These are phyloP conservation scores for Helotiales sp. DNA, from an alignment of 2,329 filamentous ascomycete genomes.

Conservation along the genomic window DNA sequence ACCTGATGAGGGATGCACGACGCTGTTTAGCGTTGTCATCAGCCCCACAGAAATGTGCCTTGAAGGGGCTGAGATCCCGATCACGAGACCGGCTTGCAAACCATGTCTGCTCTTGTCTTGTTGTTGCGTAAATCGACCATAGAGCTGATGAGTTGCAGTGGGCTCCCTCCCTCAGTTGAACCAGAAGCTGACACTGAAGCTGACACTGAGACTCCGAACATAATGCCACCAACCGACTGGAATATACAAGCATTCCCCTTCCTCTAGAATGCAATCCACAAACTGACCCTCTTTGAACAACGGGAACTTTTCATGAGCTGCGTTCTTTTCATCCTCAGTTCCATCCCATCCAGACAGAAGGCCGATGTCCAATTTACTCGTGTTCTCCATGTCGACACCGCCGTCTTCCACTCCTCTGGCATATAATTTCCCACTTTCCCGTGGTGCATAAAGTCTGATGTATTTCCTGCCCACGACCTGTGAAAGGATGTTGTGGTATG, in stretches of 20 bases:
- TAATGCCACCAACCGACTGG: slow-evolving; percentile 99
- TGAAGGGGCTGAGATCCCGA: background rate
- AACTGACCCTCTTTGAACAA: slow-evolving; percentile 37
- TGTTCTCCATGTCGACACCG: slow-evolving; percentile 92
- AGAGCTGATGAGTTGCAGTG: background rate
- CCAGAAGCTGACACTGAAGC: slow-evolving; percentile 97
- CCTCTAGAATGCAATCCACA: slow-evolving; percentile 77
- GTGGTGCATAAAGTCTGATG: slow-evolving; percentile 81
- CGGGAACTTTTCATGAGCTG: slow-evolving; percentile 33
- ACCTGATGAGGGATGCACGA: slow-evolving; percentile 12
- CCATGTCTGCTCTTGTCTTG: background rate
- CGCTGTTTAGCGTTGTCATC: background rate
- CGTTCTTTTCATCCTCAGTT: slow-evolving; percentile 26
- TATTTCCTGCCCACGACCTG: slow-evolving; percentile 94
- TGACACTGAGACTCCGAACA: slow-evolving; percentile 80
- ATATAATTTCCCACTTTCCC: slow-evolving; percentile 60
- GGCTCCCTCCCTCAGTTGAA: slow-evolving; percentile 62
- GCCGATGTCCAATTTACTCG: slow-evolving; percentile 78
- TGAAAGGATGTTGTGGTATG: slow-evolving; percentile 88
- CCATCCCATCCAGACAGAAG: slow-evolving; percentile 66
- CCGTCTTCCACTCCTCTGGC: slow-evolving; percentile 64
- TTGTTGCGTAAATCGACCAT: background rate
- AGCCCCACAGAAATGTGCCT: background rate
- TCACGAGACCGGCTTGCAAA: background rate
- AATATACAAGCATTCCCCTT: slow-evolving; percentile 87